Conservation (phyloP, 352 stramenopile species). For the Pythium plurisporium region DNA sequence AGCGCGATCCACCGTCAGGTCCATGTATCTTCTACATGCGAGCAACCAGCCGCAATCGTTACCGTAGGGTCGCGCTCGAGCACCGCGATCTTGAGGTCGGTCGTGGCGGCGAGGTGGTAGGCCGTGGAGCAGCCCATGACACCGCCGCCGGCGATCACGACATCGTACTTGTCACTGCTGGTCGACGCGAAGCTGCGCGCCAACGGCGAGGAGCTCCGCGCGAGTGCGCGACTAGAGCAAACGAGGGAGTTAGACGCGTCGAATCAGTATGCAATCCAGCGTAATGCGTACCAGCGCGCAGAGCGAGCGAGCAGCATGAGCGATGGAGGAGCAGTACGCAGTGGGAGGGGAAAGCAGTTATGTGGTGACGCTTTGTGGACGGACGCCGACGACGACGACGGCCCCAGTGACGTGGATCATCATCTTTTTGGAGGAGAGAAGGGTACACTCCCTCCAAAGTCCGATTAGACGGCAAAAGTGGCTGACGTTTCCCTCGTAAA, state of each 20-base stretch:
- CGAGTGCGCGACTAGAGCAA: neutral
- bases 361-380: no score
- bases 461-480: slow-evolving; percentile 19
- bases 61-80: slow-evolving; percentile 70
- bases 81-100: slow-evolving; percentile 67
- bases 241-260: neutral
- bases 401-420: slow-evolving; percentile 8
- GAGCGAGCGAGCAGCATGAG: slow-evolving; percentile 6
- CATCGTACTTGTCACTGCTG: slow-evolving; percentile 44
- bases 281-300: slow-evolving; percentile 5
- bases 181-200: slow-evolving; percentile 6
- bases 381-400: neutral
- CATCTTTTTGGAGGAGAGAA: neutral
- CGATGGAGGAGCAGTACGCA: no score
- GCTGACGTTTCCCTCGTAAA: neutral
- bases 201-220: neutral
- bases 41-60: neutral
- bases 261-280: no score
- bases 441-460: slow-evolving; percentile 9
- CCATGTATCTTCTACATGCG: neutral
- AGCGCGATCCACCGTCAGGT: neutral
- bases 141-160: slow-evolving; percentile 70
- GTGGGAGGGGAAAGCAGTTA: no score
- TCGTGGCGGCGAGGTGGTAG: slow-evolving; percentile 74
- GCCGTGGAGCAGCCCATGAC: slow-evolving; percentile 86